These are phyloP conservation scores for Ophiocordyceps camponoti-floridani DNA, from an alignment of 2,329 filamentous ascomycete species.

Conservation along the genomic window DNA sequence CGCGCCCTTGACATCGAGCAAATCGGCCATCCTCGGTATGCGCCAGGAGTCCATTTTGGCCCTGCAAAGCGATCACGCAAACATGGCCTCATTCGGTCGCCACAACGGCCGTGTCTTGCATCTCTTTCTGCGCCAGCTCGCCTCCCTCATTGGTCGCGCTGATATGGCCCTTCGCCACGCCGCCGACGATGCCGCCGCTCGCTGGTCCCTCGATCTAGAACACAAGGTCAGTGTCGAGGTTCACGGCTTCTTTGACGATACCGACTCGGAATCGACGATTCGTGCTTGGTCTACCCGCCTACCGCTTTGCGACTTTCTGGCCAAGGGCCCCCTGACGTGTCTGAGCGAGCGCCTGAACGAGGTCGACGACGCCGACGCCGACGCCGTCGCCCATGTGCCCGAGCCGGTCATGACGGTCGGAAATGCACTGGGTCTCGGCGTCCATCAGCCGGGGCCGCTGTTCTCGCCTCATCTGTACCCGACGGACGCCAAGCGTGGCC, in stretches of 20 bases:
- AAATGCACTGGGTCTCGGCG: conserved; percentile 16
- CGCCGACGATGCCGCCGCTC: conserved; percentile 8
- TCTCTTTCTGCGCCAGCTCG: conserved; percentile 17
- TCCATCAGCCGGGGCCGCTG: conserved; percentile 6
- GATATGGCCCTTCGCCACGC: conserved; percentile 11
- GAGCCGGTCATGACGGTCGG: conserved; percentile 5
- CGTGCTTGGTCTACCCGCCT: conserved; percentile 32
- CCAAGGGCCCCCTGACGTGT: conserved; percentile 35
- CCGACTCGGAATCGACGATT: conserved; percentile 12
- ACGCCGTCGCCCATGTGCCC: not conserved
- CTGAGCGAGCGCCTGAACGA: conserved; percentile 32
- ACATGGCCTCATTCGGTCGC: conserved; percentile 34
- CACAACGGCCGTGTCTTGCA: conserved; percentile 29
- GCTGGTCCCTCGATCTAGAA: conserved; percentile 29
- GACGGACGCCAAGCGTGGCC: conserved; percentile 5
- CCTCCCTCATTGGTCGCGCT: conserved; percentile 14
- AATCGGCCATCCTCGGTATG: conserved; percentile 31
- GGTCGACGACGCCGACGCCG: conserved; percentile 11
- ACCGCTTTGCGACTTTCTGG: conserved; percentile 33
- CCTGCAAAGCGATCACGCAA: conserved; percentile 34
- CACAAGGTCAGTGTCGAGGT: conserved; percentile 36
- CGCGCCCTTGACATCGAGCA: conserved; percentile 39
- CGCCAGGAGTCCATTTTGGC: conserved; percentile 33
- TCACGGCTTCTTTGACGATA: conserved; percentile 41
- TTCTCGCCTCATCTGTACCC: conserved; percentile 14